Percentiles rank a stretch among this genome's conserved stretches.
Evolutionary conservation across 192 early-diverging fungal species (phyloP).

Genomic region (Coemansia sp.): DNA sequence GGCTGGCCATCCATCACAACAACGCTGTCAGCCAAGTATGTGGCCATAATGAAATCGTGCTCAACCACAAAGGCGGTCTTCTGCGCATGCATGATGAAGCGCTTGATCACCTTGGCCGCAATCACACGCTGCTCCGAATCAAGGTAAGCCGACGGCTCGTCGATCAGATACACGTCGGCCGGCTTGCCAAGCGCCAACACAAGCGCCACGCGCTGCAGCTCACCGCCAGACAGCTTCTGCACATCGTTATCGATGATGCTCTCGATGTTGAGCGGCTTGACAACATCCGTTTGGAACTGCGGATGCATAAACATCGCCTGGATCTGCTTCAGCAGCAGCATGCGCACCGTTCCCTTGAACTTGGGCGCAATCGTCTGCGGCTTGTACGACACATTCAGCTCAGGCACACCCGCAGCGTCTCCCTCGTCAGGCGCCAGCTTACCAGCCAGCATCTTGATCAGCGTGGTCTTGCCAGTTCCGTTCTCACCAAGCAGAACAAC

Average conservation of each 20-base stretch:
- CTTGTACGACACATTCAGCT: constrained; percentile 92
- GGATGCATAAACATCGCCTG: constrained; percentile 80
- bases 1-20: constrained; percentile 93
- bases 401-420: constrained; percentile 72
- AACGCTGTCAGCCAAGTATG: constrained; percentile 94
- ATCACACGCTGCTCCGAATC: constrained; percentile 99
- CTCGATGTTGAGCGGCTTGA: constrained; percentile 92
- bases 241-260: constrained; percentile 91
- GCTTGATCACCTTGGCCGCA: constrained; percentile 98
- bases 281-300: constrained; percentile 96
- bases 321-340: constrained; percentile 89
- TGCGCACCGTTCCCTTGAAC: constrained; percentile 88
- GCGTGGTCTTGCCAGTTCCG: constrained; percentile 97
- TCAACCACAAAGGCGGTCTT: constrained; percentile 98
- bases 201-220: constrained; percentile 98
- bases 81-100: constrained; percentile 93
- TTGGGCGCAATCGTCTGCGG: constrained; percentile 98
- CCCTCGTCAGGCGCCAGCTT: constrained; percentile 72
- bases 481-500: constrained; percentile 98
- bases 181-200: constrained; percentile 83
- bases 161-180: constrained; percentile 96
- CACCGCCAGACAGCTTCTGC: constrained; percentile 88
- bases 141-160: constrained; percentile 96
- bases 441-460: constrained; percentile 93
- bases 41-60: constrained; percentile 99